Base-by-base conservation (phyloP, 495 filamentous ascomycete genomes). In the Xylaria palmicola region DNA sequence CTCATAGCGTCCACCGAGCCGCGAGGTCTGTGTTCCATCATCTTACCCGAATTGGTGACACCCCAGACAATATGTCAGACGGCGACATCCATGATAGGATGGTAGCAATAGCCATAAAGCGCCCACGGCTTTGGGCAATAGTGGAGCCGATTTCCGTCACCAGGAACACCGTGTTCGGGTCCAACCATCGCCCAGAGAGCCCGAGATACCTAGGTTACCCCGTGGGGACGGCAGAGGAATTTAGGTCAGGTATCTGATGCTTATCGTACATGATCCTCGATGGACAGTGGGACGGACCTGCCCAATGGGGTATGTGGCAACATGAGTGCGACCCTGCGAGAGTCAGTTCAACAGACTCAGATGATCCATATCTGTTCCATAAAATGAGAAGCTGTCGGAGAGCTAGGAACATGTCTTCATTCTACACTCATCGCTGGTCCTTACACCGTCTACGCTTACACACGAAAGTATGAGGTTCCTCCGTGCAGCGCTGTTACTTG, bases 381-480 rank as follows among this genome's bases (percentile, higher is more conserved):
- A 50, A 60, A 52, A 50, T 30, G 36, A 43, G 22, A 24, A 26
- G 17, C 26, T 15, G 43, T 47, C 3, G 30, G 39, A 53, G 51
- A 63, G 56, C 63, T 10, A 1, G 9, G 15, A 30, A 27, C 3
- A 34, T 45, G 13, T 34, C 20, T 27, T 24, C 22, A 12, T 26
- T 44, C 13, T 15, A 12, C 13, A 4, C 8, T 54, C 36, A 9
- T 47, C 9, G 27, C 36, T 8, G 39, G 40, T 15, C 37, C n/a
- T 37, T 12, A n/a, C 32, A 41, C 27, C 30, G 26, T 36, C 40
- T 30, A 17, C 20, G 27, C 30, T 34, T 44, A 48, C 29, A 59
- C 32, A 24, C 34, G 64, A 50, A 64, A 62, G 10, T 43, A 72
- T 72, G 69, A 67, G 65, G 56, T 60, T 69, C 43, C 51, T 69